Evolutionary conservation across 768 basidiomycete genomes (phyloP), one percentile per base, ranked within the genome.

Genomic region (Lentinus brumalis): DNA sequence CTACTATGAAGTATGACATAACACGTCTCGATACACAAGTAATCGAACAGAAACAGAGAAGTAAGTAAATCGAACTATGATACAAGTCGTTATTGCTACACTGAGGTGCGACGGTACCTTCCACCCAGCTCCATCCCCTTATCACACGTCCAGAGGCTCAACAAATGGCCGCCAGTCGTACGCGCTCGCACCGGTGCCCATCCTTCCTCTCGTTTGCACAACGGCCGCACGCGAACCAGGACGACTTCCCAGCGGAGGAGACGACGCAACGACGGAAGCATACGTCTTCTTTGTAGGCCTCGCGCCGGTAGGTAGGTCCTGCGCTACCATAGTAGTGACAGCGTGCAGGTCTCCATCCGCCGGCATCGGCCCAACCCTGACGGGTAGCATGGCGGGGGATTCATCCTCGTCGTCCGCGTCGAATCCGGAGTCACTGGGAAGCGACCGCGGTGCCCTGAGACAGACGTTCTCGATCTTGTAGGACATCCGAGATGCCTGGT

Each of bases 341-440:
- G 26, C 54, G 35, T 35, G 35, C 35, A 11, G 11, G 6, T 11
- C 35, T 35, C 35, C 35, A 11, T 35, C 41, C 32, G 15, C 4
- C 11, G 14, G 12, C 42, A 15, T 15, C 30, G 30, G 5, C 6
- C 12, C 4, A 40, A 7, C 8, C 6, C 30, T 18, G 38, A 26
- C 39, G 26, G 29, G 38, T n/a, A 10, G 51, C 41, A 45, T 44
- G 32, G 16, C 26, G 9, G 44, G 50, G n/a, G 18, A 44, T 21
- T 50, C 55, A 21, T 26, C 46, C n/a, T 56, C 59, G 53, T 55
- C 47, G 39, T 62, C 61, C 15, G 57, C 57, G 30, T 62, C 61
- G 47, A 41, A 55, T 12, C 61, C 57, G 15, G 61, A 62, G 6
- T 55, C 57, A 7, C 4, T 38, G 29, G 41, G 53, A 30, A 15